Evolutionary conservation across 805 yeast genomes (phyloP).

Genomic region (Kodamaea sagamina): DNA sequence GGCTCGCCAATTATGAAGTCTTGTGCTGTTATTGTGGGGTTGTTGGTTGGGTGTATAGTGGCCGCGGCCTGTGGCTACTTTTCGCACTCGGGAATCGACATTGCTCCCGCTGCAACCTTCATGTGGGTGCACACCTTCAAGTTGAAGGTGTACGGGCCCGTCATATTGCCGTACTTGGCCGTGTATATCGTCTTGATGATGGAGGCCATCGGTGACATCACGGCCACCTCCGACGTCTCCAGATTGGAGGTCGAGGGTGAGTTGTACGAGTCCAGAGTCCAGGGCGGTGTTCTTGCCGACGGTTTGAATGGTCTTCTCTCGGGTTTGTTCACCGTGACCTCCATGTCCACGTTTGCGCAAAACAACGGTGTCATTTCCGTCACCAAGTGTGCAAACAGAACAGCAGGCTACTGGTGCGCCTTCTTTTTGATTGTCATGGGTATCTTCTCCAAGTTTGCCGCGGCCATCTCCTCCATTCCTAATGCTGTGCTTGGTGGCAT

Average conservation of each 20-base stretch:
- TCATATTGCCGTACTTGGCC: slow-evolving; percentile 82
- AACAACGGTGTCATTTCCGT: slow-evolving; percentile 93
- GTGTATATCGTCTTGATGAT: slow-evolving; percentile 80
- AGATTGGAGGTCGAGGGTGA: slow-evolving; percentile 82
- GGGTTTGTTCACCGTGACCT: slow-evolving; percentile 81
- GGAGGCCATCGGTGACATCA: slow-evolving; percentile 94
- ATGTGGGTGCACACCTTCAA: slow-evolving; percentile 87
- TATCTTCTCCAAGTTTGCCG: slow-evolving; percentile 55
- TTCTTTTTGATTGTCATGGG: slow-evolving; percentile 86
- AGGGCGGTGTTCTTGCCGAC: slow-evolving; percentile 91
- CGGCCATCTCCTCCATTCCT: slow-evolving; percentile 77
- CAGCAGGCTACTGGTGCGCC: slow-evolving; percentile 78
- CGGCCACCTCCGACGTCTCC: slow-evolving; percentile 92
- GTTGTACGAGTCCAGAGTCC: slow-evolving; percentile 78
- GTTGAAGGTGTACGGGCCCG: slow-evolving; percentile 76
- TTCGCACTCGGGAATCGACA: slow-evolving; percentile 52
- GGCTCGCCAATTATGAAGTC: slow-evolving; percentile 95
- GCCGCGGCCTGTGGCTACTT: slow-evolving; percentile 91
- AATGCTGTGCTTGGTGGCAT: slow-evolving; percentile 78
- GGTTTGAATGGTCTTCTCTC: slow-evolving; percentile 79
- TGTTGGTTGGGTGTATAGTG: slow-evolving; percentile 85
- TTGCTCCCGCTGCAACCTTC: slow-evolving; percentile 82
- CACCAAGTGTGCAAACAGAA: slow-evolving; percentile 87
- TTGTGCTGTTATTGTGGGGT: slow-evolving; percentile 86
- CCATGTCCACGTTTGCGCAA: slow-evolving; percentile 90